Evolutionary conservation across 2,329 filamentous ascomycete genomes (phyloP).

Genomic region (Trichophyton equinum): DNA sequence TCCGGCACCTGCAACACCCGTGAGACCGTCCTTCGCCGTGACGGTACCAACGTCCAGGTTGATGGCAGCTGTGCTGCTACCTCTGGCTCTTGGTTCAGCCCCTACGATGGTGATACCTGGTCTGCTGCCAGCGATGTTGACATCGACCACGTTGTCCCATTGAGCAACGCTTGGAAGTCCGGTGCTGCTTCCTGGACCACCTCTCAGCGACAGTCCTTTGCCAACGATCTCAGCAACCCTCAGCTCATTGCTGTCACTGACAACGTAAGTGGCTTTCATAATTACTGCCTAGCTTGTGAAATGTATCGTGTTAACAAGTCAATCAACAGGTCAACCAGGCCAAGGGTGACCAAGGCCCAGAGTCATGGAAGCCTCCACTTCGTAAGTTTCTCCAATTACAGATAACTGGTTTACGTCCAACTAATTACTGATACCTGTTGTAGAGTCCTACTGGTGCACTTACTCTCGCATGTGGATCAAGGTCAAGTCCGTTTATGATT

Average conservation of each 20-base stretch:
- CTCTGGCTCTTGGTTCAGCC: constrained; percentile 56
- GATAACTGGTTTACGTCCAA: neutral
- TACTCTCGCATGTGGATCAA: constrained; percentile 66
- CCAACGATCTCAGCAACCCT: constrained; percentile 63
- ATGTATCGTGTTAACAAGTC: neutral
- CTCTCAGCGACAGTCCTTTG: constrained; percentile 52
- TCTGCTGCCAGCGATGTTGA: constrained; percentile 57
- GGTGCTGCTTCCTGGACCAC: constrained; percentile 63
- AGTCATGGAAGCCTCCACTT: constrained; percentile 62
- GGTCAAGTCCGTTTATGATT: constrained; percentile 60
- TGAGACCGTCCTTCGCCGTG: constrained; percentile 60
- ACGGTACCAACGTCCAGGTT: constrained; percentile 52
- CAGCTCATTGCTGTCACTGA: constrained; percentile 72
- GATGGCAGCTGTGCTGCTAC: constrained; percentile 49
- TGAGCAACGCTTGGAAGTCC: constrained; percentile 72
- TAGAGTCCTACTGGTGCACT: constrained; percentile 57
- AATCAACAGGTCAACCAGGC: constrained; percentile 45
- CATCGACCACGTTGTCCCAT: constrained; percentile 72
- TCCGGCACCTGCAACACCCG: constrained; percentile 57
- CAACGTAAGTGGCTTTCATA: constrained; percentile 28
- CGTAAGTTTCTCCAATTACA: constrained; percentile 24
- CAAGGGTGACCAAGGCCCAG: constrained; percentile 63
- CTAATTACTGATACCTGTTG: neutral
- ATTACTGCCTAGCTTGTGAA: neutral
- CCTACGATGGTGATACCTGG: constrained; percentile 64